Base-by-base conservation (phyloP, 2,329 filamentous ascomycete genomes). In the Coleophoma crateriformis region DNA sequence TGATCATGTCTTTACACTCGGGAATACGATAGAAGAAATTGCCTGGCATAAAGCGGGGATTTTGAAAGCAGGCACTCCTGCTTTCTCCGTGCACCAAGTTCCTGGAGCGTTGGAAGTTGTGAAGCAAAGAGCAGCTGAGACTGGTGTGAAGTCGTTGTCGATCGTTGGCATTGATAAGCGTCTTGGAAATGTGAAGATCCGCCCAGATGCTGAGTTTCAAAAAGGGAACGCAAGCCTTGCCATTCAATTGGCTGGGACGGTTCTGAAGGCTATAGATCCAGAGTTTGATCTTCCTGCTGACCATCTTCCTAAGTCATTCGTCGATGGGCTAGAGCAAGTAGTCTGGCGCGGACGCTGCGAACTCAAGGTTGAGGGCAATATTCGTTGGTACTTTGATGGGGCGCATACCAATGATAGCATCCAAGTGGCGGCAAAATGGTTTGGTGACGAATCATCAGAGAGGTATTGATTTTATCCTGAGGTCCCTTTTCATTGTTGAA, bases 331-430 rank as follows among this genome's bases (percentile, higher is more conserved):
- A 1, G 84, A 92, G 63, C 70, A 81, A 58, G 86, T 90, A 2
- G 79, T 82, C 3, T 87, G 90, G 72, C 79, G 90, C 38, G 94
- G 92, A 4, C 79, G 94, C 42, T 96, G 91, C 63, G 81, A 85
- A 56, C 70, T 76, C 38, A 81, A 77, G 59, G 57, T 67, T 3
- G 78, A 82, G 53, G 73, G 72, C 3, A 73, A 75, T 40, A 72
- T 95, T 5, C 76, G 75, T 14, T 99, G 92, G 91, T 87, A 91
- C 62, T 80, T 99, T 17, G 94, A 99, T 63, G 91, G 94, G 8
- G 94, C 90, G 2, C 94, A 99, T 68, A 99, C 92, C 0, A 76
- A 87, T 3, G 92, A 97, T 64, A 96, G 90, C 64, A 85, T 99
- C 48, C 81, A 86, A 55, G 79, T 89, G 56, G 89, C 90, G 4